Conservation (phyloP, 331 rosid genomes). For the Saraca asoca region DNA sequence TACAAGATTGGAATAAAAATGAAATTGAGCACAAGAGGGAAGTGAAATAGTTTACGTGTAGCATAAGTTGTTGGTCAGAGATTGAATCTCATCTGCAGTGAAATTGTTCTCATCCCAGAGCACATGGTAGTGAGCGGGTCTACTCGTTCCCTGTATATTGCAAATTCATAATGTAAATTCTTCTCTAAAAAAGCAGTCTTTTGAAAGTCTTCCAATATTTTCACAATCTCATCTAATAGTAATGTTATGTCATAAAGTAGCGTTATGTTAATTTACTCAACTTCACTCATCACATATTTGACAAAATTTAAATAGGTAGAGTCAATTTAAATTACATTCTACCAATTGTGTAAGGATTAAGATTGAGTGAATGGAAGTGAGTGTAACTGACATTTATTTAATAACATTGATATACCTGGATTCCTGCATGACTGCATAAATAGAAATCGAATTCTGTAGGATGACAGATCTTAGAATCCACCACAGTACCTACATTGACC, state of each 20-base stretch:
- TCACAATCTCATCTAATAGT: neutral
- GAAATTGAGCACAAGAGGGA: constrained; percentile 3
- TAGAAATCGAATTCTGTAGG: constrained; percentile 63
- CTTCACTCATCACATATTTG: too few relatives aligned
- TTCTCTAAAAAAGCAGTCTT: too few relatives aligned
- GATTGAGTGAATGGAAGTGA: too few relatives aligned
- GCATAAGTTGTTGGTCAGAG: constrained; percentile 59
- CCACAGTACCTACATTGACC: constrained; percentile 53
- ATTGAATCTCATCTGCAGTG: constrained; percentile 61
- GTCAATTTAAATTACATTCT: too few relatives aligned
- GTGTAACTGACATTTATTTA: neutral
- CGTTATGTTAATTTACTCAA: too few relatives aligned
- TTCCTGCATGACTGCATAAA: constrained; percentile 64
- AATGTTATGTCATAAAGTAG: too few relatives aligned
- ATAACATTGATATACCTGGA: constrained; percentile 42
- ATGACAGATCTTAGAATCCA: constrained; percentile 62
- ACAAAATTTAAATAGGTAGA: too few relatives aligned
- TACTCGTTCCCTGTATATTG: constrained; percentile 55
- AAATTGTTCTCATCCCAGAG: constrained; percentile 65
- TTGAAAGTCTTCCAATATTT: neutral
- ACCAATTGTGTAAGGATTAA: too few relatives aligned
- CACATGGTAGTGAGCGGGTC: constrained; percentile 60
- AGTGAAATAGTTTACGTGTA: constrained; percentile 46
- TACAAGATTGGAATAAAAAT: neutral
- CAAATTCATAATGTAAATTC: constrained; percentile 12